Percentiles rank a stretch among this genome's conserved stretches.
These are phyloP conservation scores for Trichosporon sp. DNA, from an alignment of 1,284 basidiomycete species.

Conservation along the genomic window DNA sequence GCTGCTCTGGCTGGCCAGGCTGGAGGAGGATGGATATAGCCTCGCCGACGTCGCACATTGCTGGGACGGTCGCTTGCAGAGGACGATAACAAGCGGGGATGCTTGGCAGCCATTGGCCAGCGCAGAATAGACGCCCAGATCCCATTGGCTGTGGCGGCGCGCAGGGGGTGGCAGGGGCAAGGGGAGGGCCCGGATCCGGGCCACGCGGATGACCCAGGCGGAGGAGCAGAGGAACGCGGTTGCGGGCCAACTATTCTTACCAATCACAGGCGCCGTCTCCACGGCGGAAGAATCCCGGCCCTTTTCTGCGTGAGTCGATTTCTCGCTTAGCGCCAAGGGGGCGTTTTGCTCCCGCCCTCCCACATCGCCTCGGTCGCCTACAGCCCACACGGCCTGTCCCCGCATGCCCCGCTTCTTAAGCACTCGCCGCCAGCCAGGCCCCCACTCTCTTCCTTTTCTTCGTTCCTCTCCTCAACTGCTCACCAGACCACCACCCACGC, in stretches of 20 bases:
- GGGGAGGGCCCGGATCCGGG: background rate
- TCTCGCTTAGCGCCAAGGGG: slow-evolving; percentile 1
- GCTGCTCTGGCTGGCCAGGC: background rate
- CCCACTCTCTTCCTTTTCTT: slow-evolving; percentile 10
- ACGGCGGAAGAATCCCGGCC: background rate
- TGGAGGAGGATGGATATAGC: background rate
- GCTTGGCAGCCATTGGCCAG: background rate
- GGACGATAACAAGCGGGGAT: background rate
- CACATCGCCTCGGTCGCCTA: background rate
- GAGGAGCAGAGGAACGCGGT: background rate
- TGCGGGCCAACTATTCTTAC: background rate
- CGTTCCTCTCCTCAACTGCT: background rate
- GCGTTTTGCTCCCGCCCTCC: background rate
- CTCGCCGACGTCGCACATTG: background rate
- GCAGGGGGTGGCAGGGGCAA: background rate
- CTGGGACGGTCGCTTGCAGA: no score
- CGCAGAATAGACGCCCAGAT: background rate
- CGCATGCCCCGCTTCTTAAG: slow-evolving; percentile 7
- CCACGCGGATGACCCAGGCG: background rate
- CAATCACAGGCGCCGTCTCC: background rate
- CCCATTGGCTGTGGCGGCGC: background rate
- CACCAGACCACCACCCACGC: background rate
- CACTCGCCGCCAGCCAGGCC: background rate
- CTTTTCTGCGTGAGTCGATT: background rate
- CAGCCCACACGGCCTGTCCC: background rate